phyloP scores from a whole-genome alignment of 2,329 filamentous ascomycete species.

The Aspergillus candidus region DNA sequence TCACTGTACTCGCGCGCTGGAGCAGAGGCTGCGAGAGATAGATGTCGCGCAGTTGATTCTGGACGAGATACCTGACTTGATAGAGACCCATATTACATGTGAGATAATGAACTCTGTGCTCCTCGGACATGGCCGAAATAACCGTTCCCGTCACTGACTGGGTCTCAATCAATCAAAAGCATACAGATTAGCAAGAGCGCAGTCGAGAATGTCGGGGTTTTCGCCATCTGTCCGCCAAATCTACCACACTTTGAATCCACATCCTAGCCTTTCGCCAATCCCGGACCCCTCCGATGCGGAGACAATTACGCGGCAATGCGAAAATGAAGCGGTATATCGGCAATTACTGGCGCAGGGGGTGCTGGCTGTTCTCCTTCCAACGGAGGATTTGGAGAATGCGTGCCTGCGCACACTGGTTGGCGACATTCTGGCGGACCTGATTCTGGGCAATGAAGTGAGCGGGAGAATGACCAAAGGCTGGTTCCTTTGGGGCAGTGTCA shows the following conservation, averaged over 20 bases:
- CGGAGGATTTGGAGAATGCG: slow-evolving; percentile 83
- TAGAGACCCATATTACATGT: slow-evolving; percentile 79
- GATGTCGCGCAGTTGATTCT: slow-evolving; percentile 77
- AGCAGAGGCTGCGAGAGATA: slow-evolving; percentile 74
- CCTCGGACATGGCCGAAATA: not conserved
- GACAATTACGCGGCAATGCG: slow-evolving; percentile 55
- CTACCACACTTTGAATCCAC: slow-evolving; percentile 78
- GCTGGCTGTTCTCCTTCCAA: slow-evolving; percentile 77
- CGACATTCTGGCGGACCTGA: slow-evolving; percentile 84
- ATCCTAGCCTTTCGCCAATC: slow-evolving; percentile 73
- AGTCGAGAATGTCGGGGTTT: slow-evolving; percentile 54
- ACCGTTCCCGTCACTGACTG: slow-evolving; percentile 15
- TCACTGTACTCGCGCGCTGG: slow-evolving; percentile 80
- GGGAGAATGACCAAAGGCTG: slow-evolving; percentile 79
- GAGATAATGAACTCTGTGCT: slow-evolving; percentile 19
- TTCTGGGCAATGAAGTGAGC: slow-evolving; percentile 74
- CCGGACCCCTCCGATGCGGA: slow-evolving; percentile 52
- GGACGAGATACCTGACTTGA: slow-evolving; percentile 77
- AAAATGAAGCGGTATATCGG: slow-evolving; percentile 78
- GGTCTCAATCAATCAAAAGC: slow-evolving; percentile 44
- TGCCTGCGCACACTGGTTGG: slow-evolving; percentile 77
- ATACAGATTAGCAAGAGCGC: slow-evolving; percentile 62
- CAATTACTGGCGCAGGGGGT: slow-evolving; percentile 80
- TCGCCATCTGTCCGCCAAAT: slow-evolving; percentile 59
- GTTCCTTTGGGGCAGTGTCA: slow-evolving; percentile 79